Conservation (phyloP, 768 basidiomycete species). For the Nidularia pulvinata region DNA sequence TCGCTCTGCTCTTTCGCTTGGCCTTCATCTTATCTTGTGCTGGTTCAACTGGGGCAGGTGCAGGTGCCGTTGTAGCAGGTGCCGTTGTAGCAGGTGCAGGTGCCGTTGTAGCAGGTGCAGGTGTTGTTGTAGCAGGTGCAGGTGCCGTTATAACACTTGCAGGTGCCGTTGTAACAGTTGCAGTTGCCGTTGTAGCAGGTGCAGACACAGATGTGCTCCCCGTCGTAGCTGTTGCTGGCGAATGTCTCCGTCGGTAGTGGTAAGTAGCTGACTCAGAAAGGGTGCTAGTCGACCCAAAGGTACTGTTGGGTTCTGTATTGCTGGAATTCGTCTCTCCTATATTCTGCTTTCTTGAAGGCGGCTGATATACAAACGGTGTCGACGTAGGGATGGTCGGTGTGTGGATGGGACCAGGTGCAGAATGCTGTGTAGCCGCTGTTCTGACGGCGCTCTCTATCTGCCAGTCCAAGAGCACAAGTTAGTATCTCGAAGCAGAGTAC, state of each 20-base stretch:
- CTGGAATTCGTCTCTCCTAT: neutral
- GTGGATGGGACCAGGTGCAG: neutral
- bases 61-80: neutral
- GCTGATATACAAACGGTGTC: slow-evolving; percentile 12
- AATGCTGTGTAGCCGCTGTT: neutral
- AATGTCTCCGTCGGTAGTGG: neutral
- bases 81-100: no score
- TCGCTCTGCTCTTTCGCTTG: neutral
- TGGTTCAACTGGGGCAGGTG: neutral
- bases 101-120: neutral
- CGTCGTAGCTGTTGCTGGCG: neutral
- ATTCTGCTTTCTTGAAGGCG: slow-evolving; percentile 6
- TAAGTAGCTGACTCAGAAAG: neutral
- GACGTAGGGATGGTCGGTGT: slow-evolving; percentile 9
- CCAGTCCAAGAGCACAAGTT: neutral
- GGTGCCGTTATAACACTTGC: neutral
- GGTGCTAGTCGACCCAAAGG: neutral
- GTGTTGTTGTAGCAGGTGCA: neutral
- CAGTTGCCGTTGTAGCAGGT: neutral
- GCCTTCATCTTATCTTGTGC: neutral
- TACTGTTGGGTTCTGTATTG: neutral
- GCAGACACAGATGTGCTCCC: slow-evolving; percentile 3
- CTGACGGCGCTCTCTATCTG: neutral
- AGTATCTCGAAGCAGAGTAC: neutral
- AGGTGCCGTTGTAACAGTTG: neutral